Evolutionary conservation across 2,329 filamentous ascomycete genomes (phyloP), one percentile per base, ranked within the genome.

Genomic region (Cercospora sojina): DNA sequence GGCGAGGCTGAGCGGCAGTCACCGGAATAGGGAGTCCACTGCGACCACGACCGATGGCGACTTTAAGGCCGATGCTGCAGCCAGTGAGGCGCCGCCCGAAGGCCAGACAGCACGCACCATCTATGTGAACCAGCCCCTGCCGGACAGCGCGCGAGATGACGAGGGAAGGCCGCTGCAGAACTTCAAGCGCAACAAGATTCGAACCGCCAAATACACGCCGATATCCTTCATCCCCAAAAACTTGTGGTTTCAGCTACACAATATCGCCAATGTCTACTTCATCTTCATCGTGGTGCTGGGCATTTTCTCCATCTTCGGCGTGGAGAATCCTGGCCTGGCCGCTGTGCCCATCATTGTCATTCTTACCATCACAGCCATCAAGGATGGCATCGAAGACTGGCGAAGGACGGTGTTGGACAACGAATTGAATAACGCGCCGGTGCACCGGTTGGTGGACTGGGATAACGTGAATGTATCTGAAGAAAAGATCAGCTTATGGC

Each of bases 241-340:
- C 80, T 77, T 99, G 76, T 99, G 90, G 88, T 92, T 96, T 71
- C 96, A 99, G 80, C 98, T 99, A 77, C 94, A 99, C 81, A 98
- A 98, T 77, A 90, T 99, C 75, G 95, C 95, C 76, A 99, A 99
- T 79, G 90, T 98, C 62, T 99, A 98, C 82, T 99, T 99, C 85
- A 84, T 98, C 73, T 97, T 98, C 81, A 86, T 94, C 74, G 93
- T 97, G 77, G 96, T 99, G 76, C 86, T 99, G 67, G 89, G 90
- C 75, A 91, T 96, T 77, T 98, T 98, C 80, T 89, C 92, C 69
- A 97, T 99, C 71, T 99, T 99, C 77, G 95, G 95, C 74, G 93
- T 90, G 69, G 86, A 88, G 32, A 97, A 97, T 76, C 94, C 95
- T 18, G 95, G 91, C 47, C 83, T 99, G 49, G 94, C 93, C 76